Evolutionary conservation across 1,139 yeast genomes (phyloP).

Genomic region (Suhomyces taliae): DNA sequence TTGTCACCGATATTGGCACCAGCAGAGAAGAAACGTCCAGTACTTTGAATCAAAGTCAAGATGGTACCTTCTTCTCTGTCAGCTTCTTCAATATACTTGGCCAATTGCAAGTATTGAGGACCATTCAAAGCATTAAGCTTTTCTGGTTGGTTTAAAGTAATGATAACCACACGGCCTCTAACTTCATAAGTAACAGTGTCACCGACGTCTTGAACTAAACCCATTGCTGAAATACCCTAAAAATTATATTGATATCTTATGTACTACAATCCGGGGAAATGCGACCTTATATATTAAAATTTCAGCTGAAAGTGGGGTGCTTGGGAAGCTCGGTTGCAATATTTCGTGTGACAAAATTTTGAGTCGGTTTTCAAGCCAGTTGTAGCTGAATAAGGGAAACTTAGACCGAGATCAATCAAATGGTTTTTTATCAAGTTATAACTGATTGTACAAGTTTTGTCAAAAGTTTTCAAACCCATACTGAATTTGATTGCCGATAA

Average conservation of each 20-base stretch:
- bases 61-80: slow-evolving; percentile 64
- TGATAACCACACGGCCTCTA: slow-evolving; percentile 56
- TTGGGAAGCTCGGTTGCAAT: slow-evolving; percentile 7
- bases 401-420: no score
- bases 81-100: slow-evolving; percentile 61
- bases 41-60: slow-evolving; percentile 66
- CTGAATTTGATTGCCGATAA: no score
- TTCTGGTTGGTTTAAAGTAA: slow-evolving; percentile 65
- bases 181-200: slow-evolving; percentile 42
- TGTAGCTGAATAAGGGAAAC: no score
- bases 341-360: background rate
- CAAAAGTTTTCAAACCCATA: no score
- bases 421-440: no score
- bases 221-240: slow-evolving; percentile 1
- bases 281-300: slow-evolving; percentile 4
- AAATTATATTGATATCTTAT: background rate
- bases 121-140: slow-evolving; percentile 69
- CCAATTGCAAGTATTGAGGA: slow-evolving; percentile 64
- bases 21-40: slow-evolving; percentile 80
- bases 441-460: no score
- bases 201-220: slow-evolving; percentile 9
- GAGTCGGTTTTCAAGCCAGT: background rate
- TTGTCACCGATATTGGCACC: slow-evolving; percentile 70
- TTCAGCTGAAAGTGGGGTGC: slow-evolving; percentile 11
- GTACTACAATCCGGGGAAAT: background rate